Percentiles rank a stretch among this genome's conserved stretches.
These are phyloP conservation scores for Fusarium sp. DNA, from an alignment of 2,329 filamentous ascomycete species.

Conservation along the genomic window DNA sequence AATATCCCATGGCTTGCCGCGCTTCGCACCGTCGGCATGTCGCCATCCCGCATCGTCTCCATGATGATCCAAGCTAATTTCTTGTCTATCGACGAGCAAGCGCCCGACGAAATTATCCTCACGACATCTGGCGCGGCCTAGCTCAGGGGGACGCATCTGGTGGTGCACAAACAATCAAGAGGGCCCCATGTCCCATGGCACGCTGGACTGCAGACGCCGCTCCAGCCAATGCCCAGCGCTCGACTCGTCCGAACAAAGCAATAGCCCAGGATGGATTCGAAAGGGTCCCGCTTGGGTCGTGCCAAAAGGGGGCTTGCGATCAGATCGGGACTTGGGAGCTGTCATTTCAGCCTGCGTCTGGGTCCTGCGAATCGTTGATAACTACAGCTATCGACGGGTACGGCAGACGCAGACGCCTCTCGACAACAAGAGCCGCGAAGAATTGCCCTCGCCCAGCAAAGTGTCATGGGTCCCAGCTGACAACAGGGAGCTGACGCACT, in stretches of 20 bases:
- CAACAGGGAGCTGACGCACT: constrained; percentile 20
- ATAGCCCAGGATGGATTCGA: background rate
- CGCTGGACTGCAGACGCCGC: constrained; percentile 9
- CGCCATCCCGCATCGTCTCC: constrained; percentile 31
- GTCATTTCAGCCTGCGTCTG: background rate
- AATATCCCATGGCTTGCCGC: constrained; percentile 23
- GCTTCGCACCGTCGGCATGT: constrained; percentile 36
- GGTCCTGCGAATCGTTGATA: constrained; percentile 5
- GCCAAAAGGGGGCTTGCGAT: constrained; percentile 18
- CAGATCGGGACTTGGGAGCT: constrained; percentile 16
- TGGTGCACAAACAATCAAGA: constrained; percentile 3
- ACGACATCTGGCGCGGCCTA: constrained; percentile 23
- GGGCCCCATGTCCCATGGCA: constrained; percentile 32
- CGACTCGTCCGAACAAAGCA: background rate
- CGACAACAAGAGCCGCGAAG: constrained; percentile 13
- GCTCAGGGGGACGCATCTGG: constrained; percentile 35
- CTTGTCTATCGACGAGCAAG: constrained; percentile 30
- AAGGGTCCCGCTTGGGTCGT: background rate
- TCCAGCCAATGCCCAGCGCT: constrained; percentile 13
- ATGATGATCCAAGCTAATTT: constrained; percentile 31
- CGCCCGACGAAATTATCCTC: constrained; percentile 30
- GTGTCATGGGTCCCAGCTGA: constrained; percentile 6
- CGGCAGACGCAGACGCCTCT: background rate
- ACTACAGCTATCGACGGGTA: constrained; percentile 2
- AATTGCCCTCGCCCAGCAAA: background rate